These are phyloP conservation scores for Pyrenochaeta sp. DNA, from an alignment of 2,329 filamentous ascomycete species.

Conservation along the genomic window DNA sequence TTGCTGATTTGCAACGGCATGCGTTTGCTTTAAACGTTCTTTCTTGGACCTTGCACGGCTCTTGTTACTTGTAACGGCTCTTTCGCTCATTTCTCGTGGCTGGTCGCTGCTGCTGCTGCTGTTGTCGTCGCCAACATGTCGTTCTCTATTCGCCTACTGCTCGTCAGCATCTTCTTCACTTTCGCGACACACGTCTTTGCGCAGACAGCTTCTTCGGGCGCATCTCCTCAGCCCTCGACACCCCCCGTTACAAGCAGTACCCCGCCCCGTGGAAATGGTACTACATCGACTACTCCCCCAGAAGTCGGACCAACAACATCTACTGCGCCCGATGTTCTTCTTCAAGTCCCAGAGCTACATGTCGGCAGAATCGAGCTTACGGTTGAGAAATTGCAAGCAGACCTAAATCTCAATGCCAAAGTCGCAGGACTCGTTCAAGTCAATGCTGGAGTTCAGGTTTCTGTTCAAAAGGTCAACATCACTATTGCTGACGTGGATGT, in stretches of 20 bases:
- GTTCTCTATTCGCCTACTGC: slow-evolving; percentile 44
- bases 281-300: slow-evolving; percentile 25
- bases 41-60: slow-evolving; percentile 20
- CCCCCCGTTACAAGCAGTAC: slow-evolving; percentile 38
- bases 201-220: slow-evolving; percentile 32
- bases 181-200: slow-evolving; percentile 37
- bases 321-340: slow-evolving; percentile 63
- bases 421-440: slow-evolving; percentile 65
- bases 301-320: slow-evolving; percentile 28
- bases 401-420: slow-evolving; percentile 67
- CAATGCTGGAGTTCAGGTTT: slow-evolving; percentile 59
- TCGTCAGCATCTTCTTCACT: slow-evolving; percentile 36
- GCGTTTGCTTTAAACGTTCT: slow-evolving; percentile 20
- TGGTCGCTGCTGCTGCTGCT: slow-evolving; percentile 15
- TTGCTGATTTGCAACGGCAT: slow-evolving; percentile 20
- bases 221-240: slow-evolving; percentile 20
- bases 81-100: slow-evolving; percentile 16
- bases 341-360: slow-evolving; percentile 65
- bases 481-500: slow-evolving; percentile 68
- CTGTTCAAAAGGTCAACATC: slow-evolving; percentile 63
- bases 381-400: slow-evolving; percentile 65
- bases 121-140: slow-evolving; percentile 37
- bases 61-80: slow-evolving; percentile 19
- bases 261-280: slow-evolving; percentile 26
- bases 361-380: slow-evolving; percentile 67